These are phyloP conservation scores for Lycium barbarum DNA, from an alignment of 257 asterid genomes.

Conservation along the genomic window DNA sequence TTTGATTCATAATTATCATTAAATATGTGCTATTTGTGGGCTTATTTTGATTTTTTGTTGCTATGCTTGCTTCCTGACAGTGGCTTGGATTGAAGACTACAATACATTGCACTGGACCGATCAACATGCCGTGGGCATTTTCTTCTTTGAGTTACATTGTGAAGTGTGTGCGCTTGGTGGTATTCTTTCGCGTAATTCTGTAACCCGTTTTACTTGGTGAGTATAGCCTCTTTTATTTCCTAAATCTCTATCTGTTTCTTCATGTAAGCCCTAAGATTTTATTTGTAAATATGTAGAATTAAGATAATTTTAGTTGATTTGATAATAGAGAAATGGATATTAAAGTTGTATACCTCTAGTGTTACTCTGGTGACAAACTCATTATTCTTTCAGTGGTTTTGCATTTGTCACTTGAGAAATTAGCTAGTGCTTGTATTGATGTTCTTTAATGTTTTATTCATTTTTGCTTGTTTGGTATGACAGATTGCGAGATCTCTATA, in stretches of 20 bases:
- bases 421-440: background rate
- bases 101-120: constrained; percentile 41
- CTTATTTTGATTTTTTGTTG: background rate
- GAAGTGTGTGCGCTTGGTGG: constrained; percentile 65
- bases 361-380: background rate
- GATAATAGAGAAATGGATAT: background rate
- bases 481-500: background rate
- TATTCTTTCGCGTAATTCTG: constrained; percentile 74
- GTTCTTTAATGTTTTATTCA: background rate
- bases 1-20: background rate
- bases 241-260: background rate
- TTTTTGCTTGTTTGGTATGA: background rate
- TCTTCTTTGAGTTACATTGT: constrained; percentile 59
- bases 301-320: constrained; percentile 6
- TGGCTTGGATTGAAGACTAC: constrained; percentile 36
- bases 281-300: background rate
- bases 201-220: constrained; percentile 59
- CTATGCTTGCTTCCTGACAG: background rate
- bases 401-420: background rate
- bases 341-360: background rate
- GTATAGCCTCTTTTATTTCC: constrained; percentile 33
- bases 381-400: background rate
- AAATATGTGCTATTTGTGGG: background rate
- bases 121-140: constrained; percentile 77
- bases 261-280: background rate